Base-by-base conservation (phyloP, 1,284 basidiomycete genomes). In the Pascua sp. region DNA sequence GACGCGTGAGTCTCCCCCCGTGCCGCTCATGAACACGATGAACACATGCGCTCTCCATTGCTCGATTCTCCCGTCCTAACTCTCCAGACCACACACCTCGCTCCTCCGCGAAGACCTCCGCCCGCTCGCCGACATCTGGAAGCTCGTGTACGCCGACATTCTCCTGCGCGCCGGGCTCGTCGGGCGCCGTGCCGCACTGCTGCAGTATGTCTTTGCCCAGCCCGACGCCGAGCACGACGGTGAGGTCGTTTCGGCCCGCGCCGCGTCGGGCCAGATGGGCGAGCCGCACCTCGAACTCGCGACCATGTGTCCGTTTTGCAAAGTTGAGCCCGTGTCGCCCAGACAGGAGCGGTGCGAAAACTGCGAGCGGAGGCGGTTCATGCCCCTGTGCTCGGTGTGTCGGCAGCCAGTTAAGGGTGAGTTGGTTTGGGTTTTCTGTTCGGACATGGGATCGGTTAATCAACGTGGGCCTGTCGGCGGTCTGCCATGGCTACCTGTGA, bases 331-430 rank as follows among this genome's bases (percentile, higher is more conserved):
- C 17, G 44, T 63, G 5, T 39, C 44, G 11, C 53, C 52, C 18
- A 57, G 46, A 24, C 24, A 47, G 36, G 47, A 44, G 41, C 37
- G 13, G 11, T 55, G 54, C 45, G 12, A 43, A 2, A 18, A 45
- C 2, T 61, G 55, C 37, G 11, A n/a, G 40, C 32, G 47, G 18
- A 45, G 13, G 32, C 41, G 48, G 12, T 42, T 36, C 16, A 12
- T 47, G 38, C 55, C 60, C 37, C 24, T 62, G 55, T 57, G 51
- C 41, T 45, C 62, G 57, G 32, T 75, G 39, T 91, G 90, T 72
- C 82, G 89, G 43, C 79, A 90, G 16, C 87, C 89, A 5, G 84
- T 90, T 57, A 88, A 85, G 82, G 89, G 89, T 86, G 63, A 46
- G 81, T 74, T 8, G 4, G 24, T 32, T 32, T 32, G 24, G 24